phyloP scores from a whole-genome alignment of 768 basidiomycete genomes.

The Trametes villosa region DNA sequence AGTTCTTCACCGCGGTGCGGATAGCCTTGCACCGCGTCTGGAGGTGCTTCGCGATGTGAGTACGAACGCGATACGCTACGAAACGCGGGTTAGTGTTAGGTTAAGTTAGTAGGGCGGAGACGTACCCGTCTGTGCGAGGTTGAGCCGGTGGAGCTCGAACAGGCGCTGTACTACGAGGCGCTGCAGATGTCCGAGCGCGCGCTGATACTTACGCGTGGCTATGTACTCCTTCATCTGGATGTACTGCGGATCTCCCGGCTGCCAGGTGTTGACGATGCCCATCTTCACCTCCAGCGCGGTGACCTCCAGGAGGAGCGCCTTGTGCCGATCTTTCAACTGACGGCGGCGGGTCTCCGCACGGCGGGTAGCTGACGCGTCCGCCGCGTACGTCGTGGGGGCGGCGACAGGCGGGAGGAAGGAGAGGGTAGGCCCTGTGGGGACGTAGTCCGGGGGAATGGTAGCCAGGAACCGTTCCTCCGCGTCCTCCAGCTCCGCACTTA shows the following conservation, averaged over 20 bases:
- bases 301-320: constrained; percentile 24
- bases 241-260: constrained; percentile 31
- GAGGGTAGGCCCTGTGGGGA: background rate
- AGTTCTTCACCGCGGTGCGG: constrained; percentile 32
- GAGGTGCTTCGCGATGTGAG: constrained; percentile 37
- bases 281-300: constrained; percentile 18
- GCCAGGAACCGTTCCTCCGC: constrained; percentile 1
- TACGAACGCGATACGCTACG: constrained; percentile 37
- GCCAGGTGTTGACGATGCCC: constrained; percentile 35
- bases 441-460: constrained; percentile 1
- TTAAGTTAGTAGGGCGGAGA: constrained; percentile 8
- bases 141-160: constrained; percentile 37
- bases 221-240: constrained; percentile 22
- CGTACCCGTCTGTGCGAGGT: constrained; percentile 41
- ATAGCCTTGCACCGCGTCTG: constrained; percentile 33
- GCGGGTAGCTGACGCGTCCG: constrained; percentile 24
- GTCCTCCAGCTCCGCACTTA: constrained; percentile 5
- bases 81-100: background rate
- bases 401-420: background rate
- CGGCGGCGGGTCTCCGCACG: constrained; percentile 33
- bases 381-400: background rate
- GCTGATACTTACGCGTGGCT: constrained; percentile 29
- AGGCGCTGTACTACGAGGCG: constrained; percentile 36
- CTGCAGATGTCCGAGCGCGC: constrained; percentile 39
- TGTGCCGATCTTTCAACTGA: constrained; percentile 22